These are phyloP conservation scores for Rhytidiadelphus loreus DNA, from an alignment of 225 moss, liverwort and hornwort species.

Conservation along the genomic window DNA sequence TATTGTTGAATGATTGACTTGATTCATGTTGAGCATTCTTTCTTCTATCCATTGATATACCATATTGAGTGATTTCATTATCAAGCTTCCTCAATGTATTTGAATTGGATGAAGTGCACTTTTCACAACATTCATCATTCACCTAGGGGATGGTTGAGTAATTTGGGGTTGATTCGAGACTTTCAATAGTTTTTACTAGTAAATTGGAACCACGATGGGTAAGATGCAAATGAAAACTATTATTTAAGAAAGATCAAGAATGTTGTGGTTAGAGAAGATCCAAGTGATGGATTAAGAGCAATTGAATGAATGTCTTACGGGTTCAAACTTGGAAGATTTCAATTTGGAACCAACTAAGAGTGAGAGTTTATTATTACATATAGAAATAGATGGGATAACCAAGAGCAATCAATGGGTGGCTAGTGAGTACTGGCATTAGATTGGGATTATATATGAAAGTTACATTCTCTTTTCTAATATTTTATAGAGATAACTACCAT, in stretches of 20 bases:
- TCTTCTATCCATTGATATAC: background rate
- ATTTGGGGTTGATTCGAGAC: background rate
- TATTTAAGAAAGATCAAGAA: background rate
- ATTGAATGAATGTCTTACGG: accelerated
- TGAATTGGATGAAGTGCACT: background rate
- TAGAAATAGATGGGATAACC: background rate
- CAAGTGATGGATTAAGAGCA: background rate
- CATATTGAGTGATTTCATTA: background rate
- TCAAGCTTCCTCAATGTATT: background rate
- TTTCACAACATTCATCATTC: background rate
- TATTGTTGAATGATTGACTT: too few relatives aligned
- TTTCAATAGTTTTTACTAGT: background rate
- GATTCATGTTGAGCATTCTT: background rate
- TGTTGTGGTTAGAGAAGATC: background rate
- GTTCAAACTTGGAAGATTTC: background rate
- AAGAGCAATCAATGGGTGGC: background rate
- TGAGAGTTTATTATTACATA: background rate
- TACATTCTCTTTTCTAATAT: too few relatives aligned
- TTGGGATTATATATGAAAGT: too few relatives aligned
- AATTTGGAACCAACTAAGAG: background rate
- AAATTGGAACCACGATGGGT: accelerated
- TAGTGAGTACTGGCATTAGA: background rate
- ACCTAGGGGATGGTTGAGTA: background rate
- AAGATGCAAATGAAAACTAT: background rate
- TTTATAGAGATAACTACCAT: too few relatives aligned